These are phyloP conservation scores for Populus tomentosa DNA, from an alignment of 441 rosid species.

Conservation along the genomic window DNA sequence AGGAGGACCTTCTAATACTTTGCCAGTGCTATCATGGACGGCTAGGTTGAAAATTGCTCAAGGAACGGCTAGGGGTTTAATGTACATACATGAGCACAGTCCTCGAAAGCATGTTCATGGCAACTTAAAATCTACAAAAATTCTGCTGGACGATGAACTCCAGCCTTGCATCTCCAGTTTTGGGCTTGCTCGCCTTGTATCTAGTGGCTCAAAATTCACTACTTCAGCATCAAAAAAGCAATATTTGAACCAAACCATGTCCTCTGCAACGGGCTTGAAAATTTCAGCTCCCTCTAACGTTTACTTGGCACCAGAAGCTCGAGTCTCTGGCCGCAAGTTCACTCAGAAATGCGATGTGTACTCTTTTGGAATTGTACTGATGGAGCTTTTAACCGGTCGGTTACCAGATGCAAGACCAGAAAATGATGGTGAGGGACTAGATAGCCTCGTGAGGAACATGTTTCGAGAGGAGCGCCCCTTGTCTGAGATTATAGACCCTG, in stretches of 20 bases:
- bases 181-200: conserved; percentile 58
- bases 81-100: conserved; percentile 68
- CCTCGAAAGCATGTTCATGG: conserved; percentile 74
- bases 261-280: conserved; percentile 41
- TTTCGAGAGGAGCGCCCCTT: conserved; percentile 56
- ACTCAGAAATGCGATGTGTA: conserved; percentile 84
- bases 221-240: conserved; percentile 42
- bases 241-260: conserved; percentile 33
- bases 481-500: conserved; percentile 67
- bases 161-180: conserved; percentile 73
- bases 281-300: conserved; percentile 37
- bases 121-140: conserved; percentile 69
- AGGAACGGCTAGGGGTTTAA: conserved; percentile 77
- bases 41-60: conserved; percentile 70
- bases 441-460: conserved; percentile 52
- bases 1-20: conserved; percentile 48
- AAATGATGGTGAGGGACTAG: conserved; percentile 60
- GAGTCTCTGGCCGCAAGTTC: conserved; percentile 48
- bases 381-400: conserved; percentile 77
- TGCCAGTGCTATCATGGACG: conserved; percentile 60
- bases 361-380: conserved; percentile 63
- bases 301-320: conserved; percentile 80
- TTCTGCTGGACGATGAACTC: conserved; percentile 72
- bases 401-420: conserved; percentile 50
- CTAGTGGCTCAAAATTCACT: conserved; percentile 31